Evolutionary conservation across 1,284 basidiomycete species (phyloP).

Genomic region (Ceratobasidium sp.): DNA sequence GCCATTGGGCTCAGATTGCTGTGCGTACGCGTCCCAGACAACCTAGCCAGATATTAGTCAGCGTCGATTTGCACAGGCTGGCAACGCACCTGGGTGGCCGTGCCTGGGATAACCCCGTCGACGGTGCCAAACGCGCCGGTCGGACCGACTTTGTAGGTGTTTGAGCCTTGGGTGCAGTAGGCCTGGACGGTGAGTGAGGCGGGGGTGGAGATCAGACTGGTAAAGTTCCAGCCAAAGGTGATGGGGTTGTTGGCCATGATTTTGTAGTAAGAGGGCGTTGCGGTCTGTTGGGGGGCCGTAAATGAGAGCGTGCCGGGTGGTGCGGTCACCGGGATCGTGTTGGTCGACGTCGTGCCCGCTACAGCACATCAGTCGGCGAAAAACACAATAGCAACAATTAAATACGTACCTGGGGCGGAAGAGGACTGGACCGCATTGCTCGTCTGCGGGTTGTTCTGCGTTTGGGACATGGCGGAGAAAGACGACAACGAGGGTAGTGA

Average conservation of each 20-base stretch:
- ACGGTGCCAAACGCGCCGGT: constrained; percentile 48
- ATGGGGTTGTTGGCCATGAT: constrained; percentile 75
- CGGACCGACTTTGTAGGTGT: constrained; percentile 87
- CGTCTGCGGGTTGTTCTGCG: constrained; percentile 3
- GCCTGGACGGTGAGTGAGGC: constrained; percentile 80
- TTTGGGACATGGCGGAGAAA: neutral
- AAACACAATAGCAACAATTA: neutral
- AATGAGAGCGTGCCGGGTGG: constrained; percentile 71
- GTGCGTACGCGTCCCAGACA: constrained; percentile 82
- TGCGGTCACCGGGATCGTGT: constrained; percentile 60
- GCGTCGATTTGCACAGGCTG: neutral
- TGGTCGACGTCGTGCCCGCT: constrained; percentile 37
- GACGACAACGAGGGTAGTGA: neutral
- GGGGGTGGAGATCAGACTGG: constrained; percentile 70
- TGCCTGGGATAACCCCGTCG: constrained; percentile 70
- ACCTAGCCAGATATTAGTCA: constrained; percentile 50
- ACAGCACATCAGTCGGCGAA: neutral
- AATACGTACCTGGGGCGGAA: neutral
- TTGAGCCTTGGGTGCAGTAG: constrained; percentile 76
- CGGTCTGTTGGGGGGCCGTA: constrained; percentile 79
- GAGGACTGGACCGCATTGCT: neutral
- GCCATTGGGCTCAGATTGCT: constrained; percentile 69
- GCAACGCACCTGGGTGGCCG: constrained; percentile 55
- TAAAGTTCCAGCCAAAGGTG: constrained; percentile 94
- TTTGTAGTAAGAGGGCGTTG: constrained; percentile 83